Evolutionary conservation across 2,329 filamentous ascomycete species (phyloP).

Genomic region (Fusarium lyarnte): DNA sequence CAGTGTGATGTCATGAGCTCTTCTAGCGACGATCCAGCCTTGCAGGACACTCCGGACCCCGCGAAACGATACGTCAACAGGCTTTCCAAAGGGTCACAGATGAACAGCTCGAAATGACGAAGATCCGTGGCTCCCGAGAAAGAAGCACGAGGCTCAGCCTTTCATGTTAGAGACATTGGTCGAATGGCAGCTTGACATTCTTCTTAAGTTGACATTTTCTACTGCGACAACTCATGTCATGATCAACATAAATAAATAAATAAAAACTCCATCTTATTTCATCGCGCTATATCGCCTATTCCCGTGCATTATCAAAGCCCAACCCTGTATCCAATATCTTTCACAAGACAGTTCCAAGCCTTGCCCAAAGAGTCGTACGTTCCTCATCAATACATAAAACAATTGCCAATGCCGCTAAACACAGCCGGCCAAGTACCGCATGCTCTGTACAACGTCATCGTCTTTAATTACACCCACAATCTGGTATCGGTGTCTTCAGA

Average conservation of each 20-base stretch:
- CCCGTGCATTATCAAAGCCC: constrained; percentile 19
- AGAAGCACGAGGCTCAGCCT: not conserved
- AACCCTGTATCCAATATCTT: constrained; percentile 3
- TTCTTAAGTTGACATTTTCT: not conserved
- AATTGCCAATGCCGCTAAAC: constrained; percentile 30
- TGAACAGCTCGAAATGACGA: constrained; percentile 2
- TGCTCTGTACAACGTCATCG: constrained; percentile 26
- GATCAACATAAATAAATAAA: not conserved
- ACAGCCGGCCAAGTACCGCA: constrained; percentile 14
- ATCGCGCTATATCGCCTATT: not conserved
- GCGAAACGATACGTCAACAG: constrained; percentile 29
- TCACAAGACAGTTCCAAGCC: not conserved
- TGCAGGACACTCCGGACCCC: constrained; percentile 35
- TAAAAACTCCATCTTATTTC: not conserved
- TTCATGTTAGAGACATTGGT: not conserved
- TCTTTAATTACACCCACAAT: not conserved
- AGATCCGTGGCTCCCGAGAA: constrained; percentile 27
- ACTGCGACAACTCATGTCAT: not conserved
- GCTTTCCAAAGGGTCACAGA: not conserved
- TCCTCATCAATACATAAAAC: constrained; percentile 21
- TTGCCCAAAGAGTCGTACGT: constrained; percentile 7
- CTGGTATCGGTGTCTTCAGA: not conserved
- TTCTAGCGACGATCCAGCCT: constrained; percentile 22
- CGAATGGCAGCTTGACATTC: constrained; percentile 1
- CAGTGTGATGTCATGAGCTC: constrained; percentile 49